phyloP scores from a whole-genome alignment of 2,329 filamentous ascomycete genomes.

The Kalmusia sp. region DNA sequence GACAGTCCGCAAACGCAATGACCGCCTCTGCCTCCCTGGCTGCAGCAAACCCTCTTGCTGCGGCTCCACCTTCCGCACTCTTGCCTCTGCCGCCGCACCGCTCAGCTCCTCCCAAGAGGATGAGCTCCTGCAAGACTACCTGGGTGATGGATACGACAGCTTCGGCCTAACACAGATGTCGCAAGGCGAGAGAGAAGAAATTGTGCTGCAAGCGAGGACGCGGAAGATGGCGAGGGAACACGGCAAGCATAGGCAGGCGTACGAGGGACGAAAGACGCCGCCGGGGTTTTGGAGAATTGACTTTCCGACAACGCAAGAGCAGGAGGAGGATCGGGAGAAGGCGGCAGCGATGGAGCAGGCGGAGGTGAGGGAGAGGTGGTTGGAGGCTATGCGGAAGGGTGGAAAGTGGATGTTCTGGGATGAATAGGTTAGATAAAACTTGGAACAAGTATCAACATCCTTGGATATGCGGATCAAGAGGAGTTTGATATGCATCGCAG shows the following conservation, averaged over 20 bases:
- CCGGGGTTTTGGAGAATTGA: conserved; percentile 91
- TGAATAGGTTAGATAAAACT: no score
- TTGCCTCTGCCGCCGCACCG: conserved; percentile 58
- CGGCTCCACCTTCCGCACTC: conserved; percentile 71
- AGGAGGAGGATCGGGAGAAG: conserved; percentile 68
- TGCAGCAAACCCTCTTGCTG: conserved; percentile 81
- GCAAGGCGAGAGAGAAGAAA: conserved; percentile 65
- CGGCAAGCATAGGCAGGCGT: conserved; percentile 79
- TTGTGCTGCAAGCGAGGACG: conserved; percentile 78
- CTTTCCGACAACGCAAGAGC: conserved; percentile 87
- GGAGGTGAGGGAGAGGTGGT: conserved; percentile 74
- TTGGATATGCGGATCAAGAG: no score
- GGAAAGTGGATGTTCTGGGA: conserved; percentile 85
- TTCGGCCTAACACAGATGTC: conserved; percentile 57
- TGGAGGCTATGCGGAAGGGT: conserved; percentile 79
- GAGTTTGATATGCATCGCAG: no score
- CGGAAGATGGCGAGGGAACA: conserved; percentile 75
- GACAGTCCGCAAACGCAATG: conserved; percentile 73
- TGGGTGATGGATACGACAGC: conserved; percentile 54
- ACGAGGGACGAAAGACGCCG: conserved; percentile 74
- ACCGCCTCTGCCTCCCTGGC: conserved; percentile 73
- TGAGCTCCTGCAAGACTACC: conserved; percentile 59
- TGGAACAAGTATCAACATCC: no score
- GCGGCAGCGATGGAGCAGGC: conserved; percentile 69
- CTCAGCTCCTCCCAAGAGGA: conserved; percentile 46